Base-by-base conservation (phyloP, 1,284 basidiomycete species). In the Ganoderma lucidum region DNA sequence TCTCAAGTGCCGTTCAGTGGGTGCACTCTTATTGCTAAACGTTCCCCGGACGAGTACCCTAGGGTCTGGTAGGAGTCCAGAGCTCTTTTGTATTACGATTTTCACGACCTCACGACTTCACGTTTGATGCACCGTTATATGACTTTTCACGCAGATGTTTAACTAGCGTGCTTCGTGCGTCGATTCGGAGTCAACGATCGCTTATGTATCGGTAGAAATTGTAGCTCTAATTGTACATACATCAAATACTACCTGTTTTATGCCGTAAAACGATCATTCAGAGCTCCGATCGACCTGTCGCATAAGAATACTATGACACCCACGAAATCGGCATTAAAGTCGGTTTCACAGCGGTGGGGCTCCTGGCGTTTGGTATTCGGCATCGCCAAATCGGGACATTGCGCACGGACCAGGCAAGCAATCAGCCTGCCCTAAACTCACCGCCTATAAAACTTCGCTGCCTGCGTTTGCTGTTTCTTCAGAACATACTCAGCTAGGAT, bases 401-500 rank as follows among this genome's bases (percentile, higher is more conserved):
- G 64, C 65, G 71, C 71, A 73, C 71, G 71, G 71, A 71, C 70
- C 72, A 71, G 19, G 37, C n/a, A 35, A 10, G 19, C 17, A 44
- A 51, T 41, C 63, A 44, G 55, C 76, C 77, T 73, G 76, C 76
- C 78, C 79, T 79, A 73, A 79, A 78, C 71, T 41, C 12, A 41
- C 8, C 35, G 10, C 62, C 28, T 84, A 86, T 87, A 88, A 79
- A 87, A 79, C 10, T 70, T 72, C n/a, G 3, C 51, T 14, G 1
- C 70, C 61, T 32, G 66, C 70, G 65, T 92, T 91, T 88, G 89
- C 87, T 59, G 71, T 80, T 83, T 85, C 87, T 75, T 83, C 71
- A 90, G 91, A 92, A 92, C 91, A 93, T 93, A 93, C 91, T 93
- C 91, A 91, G 86, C 86, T 87, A 92, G 91, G 91, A 93, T 93